phyloP scores from a whole-genome alignment of 78 protist species.

The Guillardia theta region DNA sequence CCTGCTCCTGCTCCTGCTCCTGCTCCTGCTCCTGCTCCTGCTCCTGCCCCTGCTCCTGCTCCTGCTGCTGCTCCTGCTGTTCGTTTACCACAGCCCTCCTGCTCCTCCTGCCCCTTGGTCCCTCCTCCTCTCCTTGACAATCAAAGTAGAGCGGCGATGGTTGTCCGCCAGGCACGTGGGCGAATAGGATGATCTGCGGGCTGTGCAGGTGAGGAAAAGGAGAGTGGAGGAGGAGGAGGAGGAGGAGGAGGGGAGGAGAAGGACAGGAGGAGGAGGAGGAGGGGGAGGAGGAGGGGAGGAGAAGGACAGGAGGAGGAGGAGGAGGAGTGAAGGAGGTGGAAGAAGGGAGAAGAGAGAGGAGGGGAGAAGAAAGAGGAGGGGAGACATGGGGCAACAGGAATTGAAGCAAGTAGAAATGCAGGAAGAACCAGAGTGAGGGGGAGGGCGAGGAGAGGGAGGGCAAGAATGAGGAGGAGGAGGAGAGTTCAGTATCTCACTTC shows the following conservation, averaged over 20 bases:
- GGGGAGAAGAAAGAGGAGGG: not conserved
- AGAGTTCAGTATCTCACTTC: too few species aligned
- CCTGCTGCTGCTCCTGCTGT: not conserved
- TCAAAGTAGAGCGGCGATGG: too few species aligned
- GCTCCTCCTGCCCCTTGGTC: too few species aligned
- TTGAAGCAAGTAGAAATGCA: not conserved
- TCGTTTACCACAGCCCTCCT: not conserved
- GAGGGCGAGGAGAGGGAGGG: not conserved
- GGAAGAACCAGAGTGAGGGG: not conserved
- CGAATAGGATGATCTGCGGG: slow-evolving; percentile 23
- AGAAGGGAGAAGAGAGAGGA: not conserved
- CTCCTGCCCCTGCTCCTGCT: not conserved
- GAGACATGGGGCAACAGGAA: not conserved
- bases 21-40: not conserved
- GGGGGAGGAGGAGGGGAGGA: not conserved
- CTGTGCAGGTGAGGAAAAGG: not conserved
- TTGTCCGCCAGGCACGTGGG: slow-evolving; percentile 11
- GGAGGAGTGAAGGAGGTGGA: not conserved
- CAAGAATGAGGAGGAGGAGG: too few species aligned
- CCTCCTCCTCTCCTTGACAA: too few species aligned
- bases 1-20: not conserved
- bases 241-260: not conserved
- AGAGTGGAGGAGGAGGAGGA: not conserved
- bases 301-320: not conserved
- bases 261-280: not conserved